Conservation (phyloP, 169 alveolate genomes). For the Eimeria necatrix region DNA sequence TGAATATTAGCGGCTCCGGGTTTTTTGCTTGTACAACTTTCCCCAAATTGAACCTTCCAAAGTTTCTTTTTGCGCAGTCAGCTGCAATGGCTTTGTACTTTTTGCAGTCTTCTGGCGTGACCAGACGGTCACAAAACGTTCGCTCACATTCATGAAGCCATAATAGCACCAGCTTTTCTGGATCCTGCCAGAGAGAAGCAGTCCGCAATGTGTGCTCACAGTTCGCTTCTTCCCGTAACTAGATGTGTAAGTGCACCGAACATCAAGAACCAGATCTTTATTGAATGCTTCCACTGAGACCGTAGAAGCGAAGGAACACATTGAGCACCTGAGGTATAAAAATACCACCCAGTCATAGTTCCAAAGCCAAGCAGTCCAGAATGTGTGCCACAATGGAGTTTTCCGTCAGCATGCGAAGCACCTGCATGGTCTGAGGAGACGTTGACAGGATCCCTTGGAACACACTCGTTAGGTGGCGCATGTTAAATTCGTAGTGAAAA, state of each 20-base stretch:
- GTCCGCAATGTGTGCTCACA: background rate
- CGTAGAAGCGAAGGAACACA: too few species aligned
- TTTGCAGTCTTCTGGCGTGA: slow-evolving; percentile 90
- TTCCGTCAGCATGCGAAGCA: background rate
- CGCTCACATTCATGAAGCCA: slow-evolving; percentile 98
- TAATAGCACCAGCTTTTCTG: slow-evolving; percentile 94
- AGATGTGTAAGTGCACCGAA: too few species aligned
- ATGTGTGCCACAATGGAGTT: background rate
- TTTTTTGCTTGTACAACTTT: slow-evolving; percentile 91
- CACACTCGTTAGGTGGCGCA: slow-evolving; percentile 96
- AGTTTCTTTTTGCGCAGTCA: slow-evolving; percentile 93
- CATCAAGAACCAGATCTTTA: too few species aligned
- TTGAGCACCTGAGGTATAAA: background rate
- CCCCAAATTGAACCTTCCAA: slow-evolving; percentile 94
- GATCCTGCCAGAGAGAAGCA: slow-evolving; percentile 86
- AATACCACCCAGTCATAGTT: slow-evolving; percentile 84
- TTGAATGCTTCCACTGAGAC: too few species aligned
- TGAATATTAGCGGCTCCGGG: slow-evolving; percentile 94
- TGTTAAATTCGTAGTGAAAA: slow-evolving; percentile 97
- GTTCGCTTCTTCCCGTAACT: too few species aligned
- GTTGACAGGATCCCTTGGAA: slow-evolving; percentile 96
- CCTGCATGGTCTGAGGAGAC: slow-evolving; percentile 90
- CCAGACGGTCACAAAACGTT: slow-evolving; percentile 96
- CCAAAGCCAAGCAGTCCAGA: background rate
- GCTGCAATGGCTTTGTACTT: slow-evolving; percentile 93